phyloP scores from a whole-genome alignment of 2,329 filamentous ascomycete genomes.

The Coniochaeta sp. region DNA sequence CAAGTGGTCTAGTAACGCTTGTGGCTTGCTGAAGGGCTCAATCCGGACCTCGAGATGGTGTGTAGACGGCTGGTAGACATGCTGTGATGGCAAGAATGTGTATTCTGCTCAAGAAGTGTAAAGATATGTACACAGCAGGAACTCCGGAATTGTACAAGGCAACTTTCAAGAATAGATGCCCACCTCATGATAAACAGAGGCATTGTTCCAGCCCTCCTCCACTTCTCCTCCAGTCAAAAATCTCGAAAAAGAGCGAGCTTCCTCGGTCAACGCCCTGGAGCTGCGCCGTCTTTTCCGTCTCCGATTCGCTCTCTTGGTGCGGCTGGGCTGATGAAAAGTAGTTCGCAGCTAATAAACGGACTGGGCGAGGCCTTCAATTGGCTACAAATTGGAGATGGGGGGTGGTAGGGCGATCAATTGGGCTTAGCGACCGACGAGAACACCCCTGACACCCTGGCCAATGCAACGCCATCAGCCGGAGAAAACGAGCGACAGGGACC shows the following conservation, averaged over 20 bases:
- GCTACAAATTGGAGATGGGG: not conserved
- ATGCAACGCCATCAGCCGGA: not conserved
- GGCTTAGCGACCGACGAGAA: not conserved
- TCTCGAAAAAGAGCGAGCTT: not conserved
- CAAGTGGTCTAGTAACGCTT: not conserved
- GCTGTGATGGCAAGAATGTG: not conserved
- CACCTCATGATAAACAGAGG: not conserved
- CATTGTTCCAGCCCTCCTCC: not conserved
- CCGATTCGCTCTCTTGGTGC: not conserved
- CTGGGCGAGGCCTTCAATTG: not conserved
- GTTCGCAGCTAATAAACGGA: slow-evolving; percentile 1
- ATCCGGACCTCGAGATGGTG: not conserved
- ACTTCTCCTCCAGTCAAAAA: not conserved
- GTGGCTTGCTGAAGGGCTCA: not conserved
- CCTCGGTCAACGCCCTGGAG: not conserved
- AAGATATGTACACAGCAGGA: not conserved
- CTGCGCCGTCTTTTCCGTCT: not conserved
- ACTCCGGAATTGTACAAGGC: too few relatives aligned
- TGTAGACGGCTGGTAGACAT: not conserved
- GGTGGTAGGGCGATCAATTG: not conserved
- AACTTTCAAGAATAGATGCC: not conserved
- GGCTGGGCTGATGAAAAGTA: slow-evolving; percentile 1
- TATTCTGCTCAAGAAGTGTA: not conserved
- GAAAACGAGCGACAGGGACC: not conserved
- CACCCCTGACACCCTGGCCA: not conserved